phyloP scores from a whole-genome alignment of 306 rosid genomes.

The Prunus davidiana region DNA sequence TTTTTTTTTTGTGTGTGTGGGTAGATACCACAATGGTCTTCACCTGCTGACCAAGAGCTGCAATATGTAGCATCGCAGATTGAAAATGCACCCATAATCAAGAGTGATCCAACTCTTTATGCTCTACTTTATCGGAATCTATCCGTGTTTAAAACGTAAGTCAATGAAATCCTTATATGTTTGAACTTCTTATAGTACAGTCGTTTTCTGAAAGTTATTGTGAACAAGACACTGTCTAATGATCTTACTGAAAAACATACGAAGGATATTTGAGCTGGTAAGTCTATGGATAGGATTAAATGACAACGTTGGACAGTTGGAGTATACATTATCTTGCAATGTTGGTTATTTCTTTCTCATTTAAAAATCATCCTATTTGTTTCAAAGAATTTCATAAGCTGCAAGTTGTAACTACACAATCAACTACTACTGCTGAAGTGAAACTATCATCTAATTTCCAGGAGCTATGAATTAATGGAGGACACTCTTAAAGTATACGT shows the following conservation, averaged over 20 bases:
- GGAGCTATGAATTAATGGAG: slow-evolving; percentile 97
- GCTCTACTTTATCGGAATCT: slow-evolving; percentile 69
- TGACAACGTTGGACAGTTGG: not conserved
- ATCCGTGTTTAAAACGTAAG: slow-evolving; percentile 74
- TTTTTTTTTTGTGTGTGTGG: not conserved
- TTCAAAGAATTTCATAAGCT: not conserved
- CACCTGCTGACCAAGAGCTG: slow-evolving; percentile 60
- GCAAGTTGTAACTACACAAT: not conserved
- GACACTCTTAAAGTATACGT: slow-evolving; percentile 68
- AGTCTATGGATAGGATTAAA: not conserved
- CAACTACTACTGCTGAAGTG: slow-evolving; percentile 18
- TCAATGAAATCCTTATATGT: not conserved
- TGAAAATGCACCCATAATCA: slow-evolving; percentile 62
- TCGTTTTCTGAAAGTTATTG: not conserved
- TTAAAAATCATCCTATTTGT: not conserved
- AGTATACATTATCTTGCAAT: not conserved
- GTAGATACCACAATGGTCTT: slow-evolving; percentile 71
- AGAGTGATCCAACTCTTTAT: slow-evolving; percentile 49
- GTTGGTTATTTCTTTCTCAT: not conserved
- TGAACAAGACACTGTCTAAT: not conserved
- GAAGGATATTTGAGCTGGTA: not conserved
- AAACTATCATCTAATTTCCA: slow-evolving; percentile 21
- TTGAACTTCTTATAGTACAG: not conserved
- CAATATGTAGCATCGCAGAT: slow-evolving; percentile 50
- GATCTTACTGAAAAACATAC: not conserved